A percentile compares a stretch with the other conserved stretches of the same genome.
Evolutionary conservation across 768 basidiomycete genomes (phyloP).

Genomic region (Macrolepiota dolichaula): DNA sequence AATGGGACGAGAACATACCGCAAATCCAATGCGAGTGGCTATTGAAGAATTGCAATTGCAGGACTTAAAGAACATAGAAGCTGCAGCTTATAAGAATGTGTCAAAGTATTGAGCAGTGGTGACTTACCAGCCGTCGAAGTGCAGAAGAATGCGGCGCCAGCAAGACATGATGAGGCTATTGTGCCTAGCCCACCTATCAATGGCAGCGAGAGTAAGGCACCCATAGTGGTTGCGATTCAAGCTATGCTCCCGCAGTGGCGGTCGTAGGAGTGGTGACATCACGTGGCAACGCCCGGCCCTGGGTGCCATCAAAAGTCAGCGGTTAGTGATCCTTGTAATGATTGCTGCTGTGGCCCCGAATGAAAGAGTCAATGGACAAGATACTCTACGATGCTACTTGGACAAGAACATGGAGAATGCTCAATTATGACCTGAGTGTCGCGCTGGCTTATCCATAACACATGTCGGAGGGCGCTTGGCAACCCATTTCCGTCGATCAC

Average conservation of each 20-base stretch:
- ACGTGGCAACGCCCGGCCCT: too few relatives aligned
- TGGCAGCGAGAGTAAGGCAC: slow-evolving; percentile 70
- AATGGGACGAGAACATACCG: background rate
- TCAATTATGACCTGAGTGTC: background rate
- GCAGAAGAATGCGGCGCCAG: slow-evolving; percentile 80
- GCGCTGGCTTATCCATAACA: background rate
- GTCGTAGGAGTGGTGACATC: background rate
- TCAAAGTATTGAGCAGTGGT: background rate
- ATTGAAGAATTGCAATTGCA: slow-evolving; percentile 99
- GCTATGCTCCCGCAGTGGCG: background rate
- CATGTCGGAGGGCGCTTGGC: background rate
- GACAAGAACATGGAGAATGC: too few relatives aligned
- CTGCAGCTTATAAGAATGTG: slow-evolving; percentile 33
- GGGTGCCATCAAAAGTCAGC: too few relatives aligned
- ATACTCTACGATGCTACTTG: too few relatives aligned
- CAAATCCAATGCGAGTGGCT: slow-evolving; percentile 82
- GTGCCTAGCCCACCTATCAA: slow-evolving; percentile 64
- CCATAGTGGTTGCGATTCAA: slow-evolving; percentile 46
- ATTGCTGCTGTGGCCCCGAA: too few relatives aligned
- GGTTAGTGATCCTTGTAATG: too few relatives aligned
- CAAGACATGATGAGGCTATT: slow-evolving; percentile 80
- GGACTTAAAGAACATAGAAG: slow-evolving; percentile 96
- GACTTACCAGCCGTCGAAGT: slow-evolving; percentile 77
- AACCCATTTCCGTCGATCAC: background rate
- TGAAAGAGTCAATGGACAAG: background rate